These are phyloP conservation scores for Leishmania mexicana DNA, from an alignment of 208 protist species.

Conservation along the genomic window DNA sequence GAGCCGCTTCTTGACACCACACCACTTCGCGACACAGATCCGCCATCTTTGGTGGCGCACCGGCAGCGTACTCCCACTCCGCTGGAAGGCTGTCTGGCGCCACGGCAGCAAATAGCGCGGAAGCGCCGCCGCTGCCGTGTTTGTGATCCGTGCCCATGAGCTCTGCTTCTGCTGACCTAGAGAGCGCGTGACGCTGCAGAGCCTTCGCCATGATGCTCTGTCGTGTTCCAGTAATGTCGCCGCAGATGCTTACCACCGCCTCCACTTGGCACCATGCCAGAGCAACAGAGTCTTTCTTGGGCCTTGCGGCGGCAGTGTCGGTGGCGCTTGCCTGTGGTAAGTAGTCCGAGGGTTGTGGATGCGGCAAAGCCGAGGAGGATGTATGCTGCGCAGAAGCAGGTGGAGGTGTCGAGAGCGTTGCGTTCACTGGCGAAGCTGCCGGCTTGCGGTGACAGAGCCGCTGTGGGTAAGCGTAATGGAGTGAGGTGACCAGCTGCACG, in stretches of 20 bases:
- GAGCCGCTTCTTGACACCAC: constrained; percentile 23
- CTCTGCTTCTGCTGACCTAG: background rate
- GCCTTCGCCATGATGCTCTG: constrained; percentile 9
- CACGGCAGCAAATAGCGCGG: background rate
- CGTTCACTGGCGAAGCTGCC: no score
- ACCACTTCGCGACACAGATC: constrained; percentile 19
- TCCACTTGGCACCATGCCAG: constrained; percentile 5
- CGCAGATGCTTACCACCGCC: constrained; percentile 22
- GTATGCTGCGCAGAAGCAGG: background rate
- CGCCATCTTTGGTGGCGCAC: constrained; percentile 4
- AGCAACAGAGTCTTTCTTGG: background rate
- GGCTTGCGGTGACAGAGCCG: background rate
- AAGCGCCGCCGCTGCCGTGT: background rate
- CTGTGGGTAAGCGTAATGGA: constrained; percentile 11
- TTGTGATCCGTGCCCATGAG: background rate
- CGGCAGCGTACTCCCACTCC: constrained; percentile 16
- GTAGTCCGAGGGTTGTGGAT: background rate
- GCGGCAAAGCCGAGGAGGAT: background rate
- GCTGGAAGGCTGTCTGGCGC: constrained; percentile 5
- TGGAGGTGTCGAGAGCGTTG: background rate
- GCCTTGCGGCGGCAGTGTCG: background rate
- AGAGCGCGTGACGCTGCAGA: constrained; percentile 15
- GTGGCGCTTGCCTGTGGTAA: background rate
- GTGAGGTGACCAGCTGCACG: constrained; percentile 26
- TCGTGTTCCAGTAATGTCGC: constrained; percentile 9